Evolutionary conservation across 495 filamentous ascomycete genomes (phyloP).

Genomic region (Penicillium egyptiacum): DNA sequence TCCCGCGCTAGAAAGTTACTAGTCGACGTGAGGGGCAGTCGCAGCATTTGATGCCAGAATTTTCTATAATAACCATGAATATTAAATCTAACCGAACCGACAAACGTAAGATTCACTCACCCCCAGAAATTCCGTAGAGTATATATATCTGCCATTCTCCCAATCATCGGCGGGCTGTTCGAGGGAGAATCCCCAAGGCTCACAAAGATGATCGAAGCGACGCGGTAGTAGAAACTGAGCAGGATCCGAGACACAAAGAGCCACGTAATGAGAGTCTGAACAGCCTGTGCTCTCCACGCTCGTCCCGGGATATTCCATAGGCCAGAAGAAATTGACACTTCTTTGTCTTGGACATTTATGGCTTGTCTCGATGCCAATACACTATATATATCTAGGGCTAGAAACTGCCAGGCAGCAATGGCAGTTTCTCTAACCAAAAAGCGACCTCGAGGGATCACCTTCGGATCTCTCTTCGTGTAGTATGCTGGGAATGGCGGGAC

Average conservation of each 20-base stretch:
- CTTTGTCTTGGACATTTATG: background rate
- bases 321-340: background rate
- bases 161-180: conserved; percentile 37
- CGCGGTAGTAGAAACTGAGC: conserved; percentile 18
- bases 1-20: conserved; percentile 31
- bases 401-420: conserved; percentile 23
- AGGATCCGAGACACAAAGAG: conserved; percentile 15
- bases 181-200: conserved; percentile 10
- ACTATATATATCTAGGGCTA: conserved; percentile 14
- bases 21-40: conserved; percentile 27
- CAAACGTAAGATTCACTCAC: conserved; percentile 18
- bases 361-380: background rate
- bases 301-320: conserved; percentile 9
- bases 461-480: conserved; percentile 4
- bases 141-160: conserved; percentile 33
- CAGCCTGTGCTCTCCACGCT: conserved; percentile 11
- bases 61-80: conserved; percentile 22
- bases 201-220: conserved; percentile 21
- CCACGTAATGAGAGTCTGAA: conserved; percentile 13
- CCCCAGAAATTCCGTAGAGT: conserved; percentile 35
- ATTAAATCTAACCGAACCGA: background rate
- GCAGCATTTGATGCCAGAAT: conserved; percentile 45
- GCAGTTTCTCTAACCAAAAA: conserved; percentile 20
- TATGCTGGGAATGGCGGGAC: conserved; percentile 17
- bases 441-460: background rate